These are phyloP conservation scores for Cryphonectria naterciae DNA, from an alignment of 2,329 filamentous ascomycete genomes.

Conservation along the genomic window DNA sequence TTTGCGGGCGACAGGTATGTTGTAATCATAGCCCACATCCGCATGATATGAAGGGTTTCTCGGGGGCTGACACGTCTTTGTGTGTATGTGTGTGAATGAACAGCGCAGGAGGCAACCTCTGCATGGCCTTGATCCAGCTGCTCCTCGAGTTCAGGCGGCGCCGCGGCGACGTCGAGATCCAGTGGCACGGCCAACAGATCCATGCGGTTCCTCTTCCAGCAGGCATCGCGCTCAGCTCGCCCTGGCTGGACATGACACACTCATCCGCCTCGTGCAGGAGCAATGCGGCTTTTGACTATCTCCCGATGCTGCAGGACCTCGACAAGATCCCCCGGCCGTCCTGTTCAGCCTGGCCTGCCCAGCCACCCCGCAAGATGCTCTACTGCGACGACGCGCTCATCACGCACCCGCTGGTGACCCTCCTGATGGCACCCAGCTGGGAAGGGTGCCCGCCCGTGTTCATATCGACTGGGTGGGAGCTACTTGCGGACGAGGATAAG, in stretches of 20 bases:
- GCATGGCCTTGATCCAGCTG: slow-evolving; percentile 68
- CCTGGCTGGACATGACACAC: slow-evolving; percentile 74
- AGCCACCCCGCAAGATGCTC: slow-evolving; percentile 56
- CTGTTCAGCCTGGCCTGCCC: slow-evolving; percentile 62
- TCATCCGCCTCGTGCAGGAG: slow-evolving; percentile 59
- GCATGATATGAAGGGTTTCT: too few relatives aligned
- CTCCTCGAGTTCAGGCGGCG: slow-evolving; percentile 64
- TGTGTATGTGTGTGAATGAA: neutral
- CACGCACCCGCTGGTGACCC: slow-evolving; percentile 70
- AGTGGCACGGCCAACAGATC: slow-evolving; percentile 64
- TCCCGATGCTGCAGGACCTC: slow-evolving; percentile 48
- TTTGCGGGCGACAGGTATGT: slow-evolving; percentile 69
- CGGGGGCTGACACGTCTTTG: neutral
- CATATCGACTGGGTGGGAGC: slow-evolving; percentile 71
- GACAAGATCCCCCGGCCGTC: slow-evolving; percentile 41
- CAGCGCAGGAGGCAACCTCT: slow-evolving; percentile 74
- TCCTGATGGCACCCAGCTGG: slow-evolving; percentile 65
- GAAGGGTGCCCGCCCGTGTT: slow-evolving; percentile 66
- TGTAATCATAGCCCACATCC: neutral
- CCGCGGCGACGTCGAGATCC: slow-evolving; percentile 47
- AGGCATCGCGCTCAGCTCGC: slow-evolving; percentile 64
- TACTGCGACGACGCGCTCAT: slow-evolving; percentile 60
- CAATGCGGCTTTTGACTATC: slow-evolving; percentile 66
- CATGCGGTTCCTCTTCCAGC: slow-evolving; percentile 67
- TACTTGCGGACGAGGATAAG: slow-evolving; percentile 69